phyloP scores from a whole-genome alignment of 805 yeast species.

The Candida sphagnicola region DNA sequence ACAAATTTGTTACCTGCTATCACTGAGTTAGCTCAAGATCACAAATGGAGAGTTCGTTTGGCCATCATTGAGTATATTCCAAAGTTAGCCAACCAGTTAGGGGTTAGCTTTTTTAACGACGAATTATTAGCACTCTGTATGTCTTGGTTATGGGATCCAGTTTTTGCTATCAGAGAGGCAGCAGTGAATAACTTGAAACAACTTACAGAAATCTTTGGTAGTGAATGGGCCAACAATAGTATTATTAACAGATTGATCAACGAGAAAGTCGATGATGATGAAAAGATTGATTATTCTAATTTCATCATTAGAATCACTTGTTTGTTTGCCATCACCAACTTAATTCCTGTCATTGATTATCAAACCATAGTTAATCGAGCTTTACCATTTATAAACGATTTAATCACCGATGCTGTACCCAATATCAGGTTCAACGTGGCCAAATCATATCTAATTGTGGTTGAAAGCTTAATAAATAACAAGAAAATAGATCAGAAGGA shows the following conservation, averaged over 20 bases:
- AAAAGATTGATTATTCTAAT: conserved; percentile 53
- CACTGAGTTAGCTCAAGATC: conserved; percentile 91
- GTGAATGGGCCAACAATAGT: conserved; percentile 87
- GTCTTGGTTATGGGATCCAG: conserved; percentile 99
- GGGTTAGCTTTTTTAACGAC: conserved; percentile 88
- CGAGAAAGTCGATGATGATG: conserved; percentile 21
- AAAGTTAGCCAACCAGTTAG: conserved; percentile 87
- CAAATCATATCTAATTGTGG: conserved; percentile 65
- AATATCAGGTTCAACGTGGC: conserved; percentile 95
- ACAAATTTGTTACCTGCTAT: conserved; percentile 92
- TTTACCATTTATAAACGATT: conserved; percentile 72
- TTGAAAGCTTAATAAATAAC: conserved; percentile 42
- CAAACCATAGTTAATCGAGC: conserved; percentile 58
- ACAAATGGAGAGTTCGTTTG: conserved; percentile 95
- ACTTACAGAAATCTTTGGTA: conserved; percentile 83
- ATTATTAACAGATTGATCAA: conserved; percentile 71
- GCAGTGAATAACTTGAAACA: conserved; percentile 82
- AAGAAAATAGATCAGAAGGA: conserved; percentile 15
- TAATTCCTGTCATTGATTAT: conserved; percentile 66
- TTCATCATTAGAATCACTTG: conserved; percentile 92
- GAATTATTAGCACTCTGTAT: conserved; percentile 86
- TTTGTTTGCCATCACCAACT: conserved; percentile 78
- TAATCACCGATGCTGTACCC: conserved; percentile 82
- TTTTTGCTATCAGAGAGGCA: conserved; percentile 93
- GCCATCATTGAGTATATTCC: conserved; percentile 98